Evolutionary conservation across 768 basidiomycete genomes (phyloP), one percentile per base, ranked within the genome.

Genomic region (Pleurotus ostreatus): DNA sequence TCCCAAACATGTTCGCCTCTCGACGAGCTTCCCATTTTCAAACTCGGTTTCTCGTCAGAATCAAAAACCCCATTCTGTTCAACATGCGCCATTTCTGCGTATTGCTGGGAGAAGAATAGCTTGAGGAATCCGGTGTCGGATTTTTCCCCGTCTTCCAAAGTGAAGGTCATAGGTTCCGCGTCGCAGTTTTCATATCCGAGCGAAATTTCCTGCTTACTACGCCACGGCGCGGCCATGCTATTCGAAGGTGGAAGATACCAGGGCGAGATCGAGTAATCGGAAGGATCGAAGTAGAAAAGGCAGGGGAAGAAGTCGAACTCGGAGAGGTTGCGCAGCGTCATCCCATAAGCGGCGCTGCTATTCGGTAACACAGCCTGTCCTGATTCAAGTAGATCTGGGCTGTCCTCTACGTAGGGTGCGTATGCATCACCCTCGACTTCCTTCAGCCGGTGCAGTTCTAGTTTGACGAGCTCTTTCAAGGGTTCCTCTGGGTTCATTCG

Each of bases 81-180:
- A 13, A 37, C 30, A 23, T 55, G 39, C 23, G 37, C 23, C 41
- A 55, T 34, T 16, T 58, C 40, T 5, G 53, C 44, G 5, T n/a
- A 30, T 16, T 41, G 25, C n/a, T 25, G 16, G 39, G 49, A 49
- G 30, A 57, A 46, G 56, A 74, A 80, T 6, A 79, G 58, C 55
- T 76, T 78, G 49, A 80, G 68, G 54, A 72, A 75, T 5, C 76
- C 74, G 2, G 79, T 65, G 48, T 79, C 77, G 26, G 68, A 54
- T 4, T 62, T 58, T 41, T 74, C 65, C 2, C 62, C 67, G 1
- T 66, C 57, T 3, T 63, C 59, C 15, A 79, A 55, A 25, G 57
- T 30, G 56, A 73, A 78, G 6, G 57, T 39, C 64, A 67, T 70
- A 5, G 74, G 73, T 0, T 61, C 23, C 5, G 59, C 61, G 44